These are phyloP conservation scores for Paramecium sonneborni DNA, from an alignment of 73 alveolate genomes.

Conservation along the genomic window DNA sequence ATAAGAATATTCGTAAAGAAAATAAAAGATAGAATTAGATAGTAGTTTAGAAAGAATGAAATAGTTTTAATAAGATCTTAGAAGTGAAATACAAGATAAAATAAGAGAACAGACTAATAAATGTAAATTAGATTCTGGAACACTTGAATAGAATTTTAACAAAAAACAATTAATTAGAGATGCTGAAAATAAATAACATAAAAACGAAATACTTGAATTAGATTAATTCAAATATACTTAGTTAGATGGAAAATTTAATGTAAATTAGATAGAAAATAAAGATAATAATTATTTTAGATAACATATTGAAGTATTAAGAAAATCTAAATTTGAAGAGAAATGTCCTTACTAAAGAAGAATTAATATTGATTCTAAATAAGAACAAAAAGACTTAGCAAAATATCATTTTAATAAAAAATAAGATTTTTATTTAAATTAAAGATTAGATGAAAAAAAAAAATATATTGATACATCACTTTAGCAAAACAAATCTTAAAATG, in stretches of 20 bases:
- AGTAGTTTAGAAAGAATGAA: not conserved
- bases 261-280: not conserved
- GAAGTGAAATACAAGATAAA: not conserved
- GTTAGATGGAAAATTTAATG: not conserved
- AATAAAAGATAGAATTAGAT: not conserved
- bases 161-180: not conserved
- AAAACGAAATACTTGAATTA: not conserved
- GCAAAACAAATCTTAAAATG: not conserved
- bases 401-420: not conserved
- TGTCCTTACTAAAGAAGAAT: not conserved
- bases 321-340: not conserved
- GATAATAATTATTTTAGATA: not conserved
- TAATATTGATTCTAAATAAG: not conserved
- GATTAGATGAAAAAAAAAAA: not conserved
- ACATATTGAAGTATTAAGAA: not conserved
- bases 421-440: not conserved
- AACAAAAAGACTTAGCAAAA: not conserved
- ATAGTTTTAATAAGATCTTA: not conserved
- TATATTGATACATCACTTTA: not conserved
- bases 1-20: not conserved
- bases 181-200: not conserved
- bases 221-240: not conserved
- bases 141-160: not conserved
- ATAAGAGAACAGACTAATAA: not conserved
- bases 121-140: not conserved